These are phyloP conservation scores for Neoboletus brunneissimus DNA, from an alignment of 768 basidiomycete genomes.

Conservation along the genomic window DNA sequence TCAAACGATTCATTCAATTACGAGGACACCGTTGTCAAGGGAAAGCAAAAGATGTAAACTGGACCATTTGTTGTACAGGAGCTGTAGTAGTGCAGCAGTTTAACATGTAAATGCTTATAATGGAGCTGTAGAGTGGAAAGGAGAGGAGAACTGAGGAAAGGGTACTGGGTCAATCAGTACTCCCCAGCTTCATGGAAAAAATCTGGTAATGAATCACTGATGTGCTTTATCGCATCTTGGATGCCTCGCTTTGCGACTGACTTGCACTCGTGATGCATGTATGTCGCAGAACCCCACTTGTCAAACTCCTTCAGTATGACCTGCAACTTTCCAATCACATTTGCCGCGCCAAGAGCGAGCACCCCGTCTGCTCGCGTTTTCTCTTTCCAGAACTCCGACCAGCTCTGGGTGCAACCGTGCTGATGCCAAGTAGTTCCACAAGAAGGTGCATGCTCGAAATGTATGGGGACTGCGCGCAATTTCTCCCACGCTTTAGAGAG, in stretches of 20 bases:
- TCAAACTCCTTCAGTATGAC: slow-evolving; percentile 67
- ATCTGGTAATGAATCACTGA: slow-evolving; percentile 60
- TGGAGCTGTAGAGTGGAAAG: neutral
- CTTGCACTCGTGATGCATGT: slow-evolving; percentile 78
- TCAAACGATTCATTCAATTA: slow-evolving; percentile 21
- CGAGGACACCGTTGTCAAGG: slow-evolving; percentile 27
- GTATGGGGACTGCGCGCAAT: slow-evolving; percentile 52
- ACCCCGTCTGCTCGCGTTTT: slow-evolving; percentile 62
- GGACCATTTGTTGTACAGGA: neutral
- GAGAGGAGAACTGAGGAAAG: no score
- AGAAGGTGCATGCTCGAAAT: slow-evolving; percentile 61
- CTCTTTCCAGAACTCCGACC: slow-evolving; percentile 80
- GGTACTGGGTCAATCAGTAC: slow-evolving; percentile 14
- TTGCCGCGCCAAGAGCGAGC: slow-evolving; percentile 56
- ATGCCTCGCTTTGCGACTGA: slow-evolving; percentile 55
- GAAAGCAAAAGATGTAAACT: slow-evolving; percentile 23
- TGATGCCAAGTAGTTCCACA: slow-evolving; percentile 73
- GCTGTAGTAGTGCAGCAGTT: neutral
- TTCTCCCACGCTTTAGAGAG: slow-evolving; percentile 66
- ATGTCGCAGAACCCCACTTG: slow-evolving; percentile 67
- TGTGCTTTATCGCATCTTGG: slow-evolving; percentile 49
- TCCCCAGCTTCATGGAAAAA: slow-evolving; percentile 49
- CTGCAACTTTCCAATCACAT: slow-evolving; percentile 64
- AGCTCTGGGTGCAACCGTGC: slow-evolving; percentile 67
- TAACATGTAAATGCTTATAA: neutral